Base-by-base conservation (phyloP, 2,329 filamentous ascomycete genomes). In the Alternaria sp. region DNA sequence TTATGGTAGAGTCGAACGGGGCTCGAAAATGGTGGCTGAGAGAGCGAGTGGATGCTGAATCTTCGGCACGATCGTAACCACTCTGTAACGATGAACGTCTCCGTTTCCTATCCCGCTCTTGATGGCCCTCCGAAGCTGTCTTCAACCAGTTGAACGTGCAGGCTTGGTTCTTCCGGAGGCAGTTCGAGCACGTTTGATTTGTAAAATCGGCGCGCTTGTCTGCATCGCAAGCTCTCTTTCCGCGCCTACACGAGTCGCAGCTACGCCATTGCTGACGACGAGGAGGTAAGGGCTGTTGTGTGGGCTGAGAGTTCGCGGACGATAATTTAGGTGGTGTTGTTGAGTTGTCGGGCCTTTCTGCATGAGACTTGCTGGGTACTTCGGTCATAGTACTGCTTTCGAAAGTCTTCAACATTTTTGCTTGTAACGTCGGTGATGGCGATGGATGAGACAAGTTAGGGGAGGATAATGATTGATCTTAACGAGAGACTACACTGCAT, bases 221-320 rank as follows among this genome's bases (percentile, higher is more conserved):
- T 5, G 78, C 80, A 67, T 83, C 80, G 64, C 81, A 83, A 4
- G 78, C 80, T 59, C 80, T 68, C 65, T 82, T 82, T 32, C 81
- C 80, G 59, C 78, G 79, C 36, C 80, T 75, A 62, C 81, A 83
- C 51, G 80, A 79, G 58, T 83, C 81, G 62, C 81, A 83, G 58
- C 80, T 81, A 40, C 80, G 76, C 28, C 48, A 48, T 30, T 63
- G 60, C 9, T 57, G 59, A 25, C 59, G 59, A 22, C 54, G 54
- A 43, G 54, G 56, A 20, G 49, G 56, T 5, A 48, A 25, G 6
- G 49, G 41, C 5, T 18, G 28, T 43, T 32, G n/a, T 27, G 49
- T n/a, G 25, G 41, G 18, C n/a, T 45, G 49, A 32, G 51, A 32
- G 49, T 27, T 32, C 30, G 32, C 41, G 41, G 36, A 27, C 8